Evolutionary conservation across 805 yeast species (phyloP), one percentile per base, ranked within the genome.

Genomic region (Sungouiella blattae): DNA sequence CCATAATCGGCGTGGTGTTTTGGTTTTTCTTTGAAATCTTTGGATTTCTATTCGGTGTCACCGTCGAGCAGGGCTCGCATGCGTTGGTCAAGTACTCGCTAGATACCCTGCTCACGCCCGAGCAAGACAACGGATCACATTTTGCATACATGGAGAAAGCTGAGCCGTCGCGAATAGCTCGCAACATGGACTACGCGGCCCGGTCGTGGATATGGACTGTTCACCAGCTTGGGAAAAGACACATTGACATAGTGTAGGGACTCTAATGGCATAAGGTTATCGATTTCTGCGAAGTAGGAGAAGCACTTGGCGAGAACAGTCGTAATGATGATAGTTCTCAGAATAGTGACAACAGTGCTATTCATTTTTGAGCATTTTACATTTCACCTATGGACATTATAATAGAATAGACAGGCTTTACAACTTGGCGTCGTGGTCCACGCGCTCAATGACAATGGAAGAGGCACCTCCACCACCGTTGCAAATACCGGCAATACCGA

Each of bases 381-480:
- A n/a, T n/a, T n/a, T n/a, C n/a, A n/a, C n/a, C n/a, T n/a, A n/a
- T n/a, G n/a, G n/a, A n/a, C n/a, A n/a, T n/a, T n/a, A n/a, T n/a
- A n/a, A n/a, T n/a, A 25, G 27, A 25, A 16, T 6, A 25, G 17
- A 25, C 9, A 23, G 27, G 11, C n/a, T 7, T 39, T 55, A 67
- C 52, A 67, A 64, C 51, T 66, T 65, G 33, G 57, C 50, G 35
- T 60, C 66, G 30, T 46, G 46, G 26, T 58, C 67, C 28, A 78
- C 55, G 53, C 71, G 78, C 71, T 89, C 96, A 53, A 93, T 77
- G 43, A 93, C 87, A 53, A 93, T 71, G 17, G 98, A 82, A 37
- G 95, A 83, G 32, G 97, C 98, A 60, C 98, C 99, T 61, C 99
- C 99, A 56, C 99, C 99, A 72, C 99, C 98, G 64, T 93, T 93